A percentile compares a stretch with the other conserved stretches of the same genome.
These are phyloP conservation scores for Daedaleopsis sinensis DNA, from an alignment of 768 basidiomycete species.

Conservation along the genomic window DNA sequence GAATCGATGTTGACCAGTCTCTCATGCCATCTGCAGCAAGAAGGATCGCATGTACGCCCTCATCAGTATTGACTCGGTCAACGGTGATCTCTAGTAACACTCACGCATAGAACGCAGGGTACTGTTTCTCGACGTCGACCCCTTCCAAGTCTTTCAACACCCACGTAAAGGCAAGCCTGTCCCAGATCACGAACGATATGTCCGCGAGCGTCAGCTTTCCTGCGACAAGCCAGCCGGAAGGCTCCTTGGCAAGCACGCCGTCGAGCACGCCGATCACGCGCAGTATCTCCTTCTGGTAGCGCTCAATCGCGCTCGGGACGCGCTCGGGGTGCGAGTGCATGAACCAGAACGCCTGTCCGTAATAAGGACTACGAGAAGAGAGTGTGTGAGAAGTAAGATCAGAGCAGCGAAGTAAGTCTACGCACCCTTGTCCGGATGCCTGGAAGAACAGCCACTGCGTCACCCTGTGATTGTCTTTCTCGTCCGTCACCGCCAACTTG, in stretches of 20 bases:
- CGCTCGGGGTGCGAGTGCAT: constrained; percentile 4
- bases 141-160: too few species aligned
- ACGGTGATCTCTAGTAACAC: too few species aligned
- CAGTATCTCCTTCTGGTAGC: constrained; percentile 22
- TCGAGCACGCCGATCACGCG: constrained; percentile 22
- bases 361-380: background rate
- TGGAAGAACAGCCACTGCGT: constrained; percentile 45
- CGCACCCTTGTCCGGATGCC: constrained; percentile 22
- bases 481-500: constrained; percentile 25
- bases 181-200: too few species aligned
- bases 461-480: constrained; percentile 13
- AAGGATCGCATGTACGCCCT: too few species aligned
- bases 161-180: too few species aligned
- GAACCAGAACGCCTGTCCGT: background rate
- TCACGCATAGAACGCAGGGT: too few species aligned
- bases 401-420: background rate
- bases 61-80: too few species aligned
- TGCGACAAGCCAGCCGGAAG: constrained; percentile 12
- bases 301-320: constrained; percentile 16
- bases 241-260: constrained; percentile 13
- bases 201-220: background rate
- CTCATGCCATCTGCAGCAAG: too few species aligned
- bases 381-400: background rate
- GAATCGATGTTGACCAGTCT: too few species aligned
- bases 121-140: too few species aligned